Evolutionary conservation across 2,329 filamentous ascomycete species (phyloP).

Genomic region (Exophiala sp.): DNA sequence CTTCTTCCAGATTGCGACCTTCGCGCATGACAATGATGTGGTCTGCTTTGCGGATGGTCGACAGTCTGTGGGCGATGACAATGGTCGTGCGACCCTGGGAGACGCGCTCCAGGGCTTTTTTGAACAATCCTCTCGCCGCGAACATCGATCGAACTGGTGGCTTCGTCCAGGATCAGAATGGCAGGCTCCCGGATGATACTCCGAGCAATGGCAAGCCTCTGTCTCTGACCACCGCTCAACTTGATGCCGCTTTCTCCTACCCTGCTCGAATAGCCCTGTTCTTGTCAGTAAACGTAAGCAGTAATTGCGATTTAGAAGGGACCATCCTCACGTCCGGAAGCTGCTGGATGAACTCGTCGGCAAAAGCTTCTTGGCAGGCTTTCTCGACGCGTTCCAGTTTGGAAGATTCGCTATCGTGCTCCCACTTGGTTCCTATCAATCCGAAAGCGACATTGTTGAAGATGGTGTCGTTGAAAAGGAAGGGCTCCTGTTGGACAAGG

Average conservation of each 20-base stretch:
- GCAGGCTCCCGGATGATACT: slow-evolving; percentile 61
- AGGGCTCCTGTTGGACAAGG: slow-evolving; percentile 63
- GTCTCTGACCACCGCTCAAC: slow-evolving; percentile 78
- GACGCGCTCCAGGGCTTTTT: slow-evolving; percentile 47
- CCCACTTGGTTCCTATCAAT: slow-evolving; percentile 38
- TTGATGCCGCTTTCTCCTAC: slow-evolving; percentile 75
- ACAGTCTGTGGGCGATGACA: slow-evolving; percentile 70
- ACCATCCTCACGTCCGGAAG: slow-evolving; percentile 44
- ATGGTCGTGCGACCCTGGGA: slow-evolving; percentile 63
- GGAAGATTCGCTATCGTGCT: slow-evolving; percentile 31
- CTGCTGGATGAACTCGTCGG: slow-evolving; percentile 61
- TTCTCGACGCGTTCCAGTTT: slow-evolving; percentile 50
- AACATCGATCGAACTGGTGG: slow-evolving; percentile 61
- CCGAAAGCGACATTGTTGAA: slow-evolving; percentile 58
- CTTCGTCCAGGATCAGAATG: slow-evolving; percentile 69
- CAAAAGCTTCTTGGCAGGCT: slow-evolving; percentile 62
- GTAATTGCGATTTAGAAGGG: neutral
- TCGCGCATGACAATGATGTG: slow-evolving; percentile 69
- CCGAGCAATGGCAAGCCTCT: slow-evolving; percentile 69
- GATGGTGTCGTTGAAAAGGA: slow-evolving; percentile 62
- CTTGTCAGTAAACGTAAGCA: slow-evolving; percentile 1
- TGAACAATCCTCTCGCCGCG: slow-evolving; percentile 52
- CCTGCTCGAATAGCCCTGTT: slow-evolving; percentile 61
- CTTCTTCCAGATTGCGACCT: slow-evolving; percentile 65
- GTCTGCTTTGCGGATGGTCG: slow-evolving; percentile 69